Conservation (phyloP, 2,329 filamentous ascomycete species). For the Phaeosphaeriaceae sp. region DNA sequence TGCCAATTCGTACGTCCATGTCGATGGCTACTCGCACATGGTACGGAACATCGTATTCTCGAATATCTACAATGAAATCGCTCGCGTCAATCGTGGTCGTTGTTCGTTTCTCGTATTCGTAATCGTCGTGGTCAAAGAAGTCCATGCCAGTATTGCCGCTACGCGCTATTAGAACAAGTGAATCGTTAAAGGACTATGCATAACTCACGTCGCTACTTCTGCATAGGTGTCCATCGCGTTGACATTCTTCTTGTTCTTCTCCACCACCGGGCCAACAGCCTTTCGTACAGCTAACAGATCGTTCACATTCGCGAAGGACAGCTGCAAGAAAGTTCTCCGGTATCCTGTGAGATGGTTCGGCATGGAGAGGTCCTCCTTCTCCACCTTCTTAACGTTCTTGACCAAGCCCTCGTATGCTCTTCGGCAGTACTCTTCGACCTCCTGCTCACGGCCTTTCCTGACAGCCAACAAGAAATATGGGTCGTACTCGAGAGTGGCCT, state of each 20-base stretch:
- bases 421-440: slow-evolving; percentile 94
- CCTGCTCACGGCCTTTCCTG: slow-evolving; percentile 84
- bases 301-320: slow-evolving; percentile 85
- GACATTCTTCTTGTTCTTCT: slow-evolving; percentile 96
- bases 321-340: slow-evolving; percentile 82
- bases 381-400: slow-evolving; percentile 76
- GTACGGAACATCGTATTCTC: slow-evolving; percentile 99
- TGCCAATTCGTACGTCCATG: slow-evolving; percentile 92
- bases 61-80: slow-evolving; percentile 97
- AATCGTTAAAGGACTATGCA: not conserved
- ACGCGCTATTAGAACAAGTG: slow-evolving; percentile 20
- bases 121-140: slow-evolving; percentile 85
- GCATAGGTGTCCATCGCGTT: slow-evolving; percentile 98
- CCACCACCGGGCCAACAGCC: slow-evolving; percentile 86
- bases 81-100: slow-evolving; percentile 86
- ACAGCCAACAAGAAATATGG: slow-evolving; percentile 95
- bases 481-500: slow-evolving; percentile 94
- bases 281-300: slow-evolving; percentile 86
- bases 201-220: slow-evolving; percentile 82
- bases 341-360: slow-evolving; percentile 96
- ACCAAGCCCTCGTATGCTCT: slow-evolving; percentile 82
- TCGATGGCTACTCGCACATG: slow-evolving; percentile 99
- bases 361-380: slow-evolving; percentile 93
- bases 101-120: slow-evolving; percentile 79
- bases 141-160: slow-evolving; percentile 85